A percentile compares a stretch with the other conserved stretches of the same genome.
Evolutionary conservation across 495 filamentous ascomycete species (phyloP).

Genomic region (Annulohypoxylon moriforme): DNA sequence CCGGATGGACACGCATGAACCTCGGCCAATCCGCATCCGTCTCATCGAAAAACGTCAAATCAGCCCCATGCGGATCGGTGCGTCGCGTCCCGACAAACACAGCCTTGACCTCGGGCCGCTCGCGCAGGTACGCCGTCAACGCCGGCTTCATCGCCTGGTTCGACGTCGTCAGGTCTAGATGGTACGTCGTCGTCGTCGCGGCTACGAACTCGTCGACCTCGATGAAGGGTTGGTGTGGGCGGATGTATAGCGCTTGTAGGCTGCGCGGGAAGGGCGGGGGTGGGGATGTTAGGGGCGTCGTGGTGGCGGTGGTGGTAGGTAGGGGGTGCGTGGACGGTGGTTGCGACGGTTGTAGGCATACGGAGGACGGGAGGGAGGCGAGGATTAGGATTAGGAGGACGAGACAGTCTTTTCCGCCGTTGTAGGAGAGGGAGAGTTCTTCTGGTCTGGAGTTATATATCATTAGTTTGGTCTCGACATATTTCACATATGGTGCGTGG

Average conservation of each 20-base stretch:
- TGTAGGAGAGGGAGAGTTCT: conserved; percentile 91
- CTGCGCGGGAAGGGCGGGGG: conserved; percentile 46
- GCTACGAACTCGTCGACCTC: conserved; percentile 88
- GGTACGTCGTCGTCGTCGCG: conserved; percentile 70
- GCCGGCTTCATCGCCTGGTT: conserved; percentile 80
- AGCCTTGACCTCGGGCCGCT: conserved; percentile 73
- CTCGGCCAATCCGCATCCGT: conserved; percentile 92
- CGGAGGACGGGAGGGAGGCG: conserved; percentile 66
- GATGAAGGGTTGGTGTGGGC: conserved; percentile 80
- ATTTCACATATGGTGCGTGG: background rate
- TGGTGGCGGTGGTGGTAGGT: conserved; percentile 9
- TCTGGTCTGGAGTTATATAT: conserved; percentile 62
- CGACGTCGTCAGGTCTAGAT: conserved; percentile 81
- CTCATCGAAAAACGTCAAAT: conserved; percentile 79
- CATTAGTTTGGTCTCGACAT: background rate
- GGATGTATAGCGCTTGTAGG: conserved; percentile 89
- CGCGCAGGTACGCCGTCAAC: conserved; percentile 79
- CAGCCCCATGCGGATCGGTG: conserved; percentile 89
- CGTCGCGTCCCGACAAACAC: conserved; percentile 93
- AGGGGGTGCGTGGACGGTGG: background rate
- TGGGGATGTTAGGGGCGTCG: background rate
- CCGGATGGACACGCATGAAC: conserved; percentile 93
- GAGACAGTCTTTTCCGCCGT: conserved; percentile 98
- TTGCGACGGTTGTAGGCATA: conserved; percentile 38
- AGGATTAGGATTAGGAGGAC: conserved; percentile 92